These are phyloP conservation scores for Epipyxis sp. DNA, from an alignment of 108 stramenopile genomes.

Conservation along the genomic window DNA sequence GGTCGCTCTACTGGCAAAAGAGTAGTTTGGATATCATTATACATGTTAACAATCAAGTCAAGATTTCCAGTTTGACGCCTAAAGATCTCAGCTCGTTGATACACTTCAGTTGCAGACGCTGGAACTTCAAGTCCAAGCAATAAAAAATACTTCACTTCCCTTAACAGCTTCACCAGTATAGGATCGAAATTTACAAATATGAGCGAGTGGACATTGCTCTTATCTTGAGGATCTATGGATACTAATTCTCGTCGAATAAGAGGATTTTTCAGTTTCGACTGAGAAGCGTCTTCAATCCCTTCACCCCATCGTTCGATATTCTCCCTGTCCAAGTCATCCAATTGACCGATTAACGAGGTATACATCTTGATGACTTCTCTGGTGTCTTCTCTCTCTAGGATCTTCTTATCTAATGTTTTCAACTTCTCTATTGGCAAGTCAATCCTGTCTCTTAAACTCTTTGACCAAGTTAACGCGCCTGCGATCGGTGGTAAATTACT, in stretches of 20 bases:
- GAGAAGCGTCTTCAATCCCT: conserved; percentile 43
- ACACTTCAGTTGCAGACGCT: conserved; percentile 43
- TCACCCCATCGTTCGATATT: conserved; percentile 48
- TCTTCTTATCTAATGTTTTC: conserved; percentile 34
- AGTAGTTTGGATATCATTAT: conserved; percentile 47
- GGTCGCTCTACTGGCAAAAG: conserved; percentile 54
- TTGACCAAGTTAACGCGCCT: conserved; percentile 52
- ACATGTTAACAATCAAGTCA: conserved; percentile 46
- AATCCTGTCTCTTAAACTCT: conserved; percentile 44
- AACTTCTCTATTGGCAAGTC: conserved; percentile 49
- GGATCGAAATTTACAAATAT: conserved; percentile 56
- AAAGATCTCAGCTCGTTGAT: conserved; percentile 42
- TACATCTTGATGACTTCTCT: conserved; percentile 49
- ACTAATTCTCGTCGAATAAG: conserved; percentile 27
- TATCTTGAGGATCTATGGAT: background rate
- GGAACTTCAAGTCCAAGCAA: conserved; percentile 50
- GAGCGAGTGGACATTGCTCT: background rate
- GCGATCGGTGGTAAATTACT: conserved; percentile 51
- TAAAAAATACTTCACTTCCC: conserved; percentile 58
- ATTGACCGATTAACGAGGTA: conserved; percentile 41
- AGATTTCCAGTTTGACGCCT: conserved; percentile 49
- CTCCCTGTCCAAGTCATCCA: conserved; percentile 43
- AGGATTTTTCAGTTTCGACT: conserved; percentile 47
- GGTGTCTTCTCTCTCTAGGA: conserved; percentile 50
- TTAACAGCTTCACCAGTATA: conserved; percentile 44